Percentiles rank a stretch among this genome's conserved stretches.
phyloP scores from a whole-genome alignment of 306 rosid species.

The Quercus wislizeni region DNA sequence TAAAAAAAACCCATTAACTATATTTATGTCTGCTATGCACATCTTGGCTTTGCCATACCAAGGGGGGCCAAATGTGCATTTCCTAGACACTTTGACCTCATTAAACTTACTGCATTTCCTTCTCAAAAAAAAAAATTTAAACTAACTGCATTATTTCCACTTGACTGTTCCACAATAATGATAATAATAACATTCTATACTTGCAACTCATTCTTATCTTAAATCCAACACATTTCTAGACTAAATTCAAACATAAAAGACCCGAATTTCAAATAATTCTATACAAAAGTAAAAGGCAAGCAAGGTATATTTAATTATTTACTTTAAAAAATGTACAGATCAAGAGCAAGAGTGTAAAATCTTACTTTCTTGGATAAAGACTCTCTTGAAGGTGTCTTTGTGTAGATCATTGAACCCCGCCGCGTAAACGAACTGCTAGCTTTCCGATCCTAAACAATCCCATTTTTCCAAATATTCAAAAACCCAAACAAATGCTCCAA shows the following conservation, averaged over 20 bases:
- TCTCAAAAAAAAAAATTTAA: not conserved
- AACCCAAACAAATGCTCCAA: not conserved
- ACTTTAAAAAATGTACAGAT: not conserved
- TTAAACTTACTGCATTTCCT: not conserved
- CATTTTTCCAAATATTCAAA: slow-evolving; percentile 1
- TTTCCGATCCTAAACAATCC: slow-evolving; percentile 71
- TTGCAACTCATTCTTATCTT: not conserved
- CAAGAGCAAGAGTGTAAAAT: not conserved
- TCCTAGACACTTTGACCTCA: not conserved
- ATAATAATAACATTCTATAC: not conserved
- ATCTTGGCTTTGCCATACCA: not conserved
- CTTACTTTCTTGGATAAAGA: slow-evolving; percentile 63
- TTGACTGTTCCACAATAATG: slow-evolving; percentile 10
- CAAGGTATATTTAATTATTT: not conserved
- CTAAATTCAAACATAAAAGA: not conserved
- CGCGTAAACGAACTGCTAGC: slow-evolving; percentile 80
- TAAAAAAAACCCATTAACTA: not conserved
- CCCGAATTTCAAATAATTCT: not conserved
- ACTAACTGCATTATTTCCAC: not conserved
- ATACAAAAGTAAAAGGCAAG: not conserved
- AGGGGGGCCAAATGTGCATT: not conserved
- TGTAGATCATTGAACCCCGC: slow-evolving; percentile 82
- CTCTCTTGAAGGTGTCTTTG: slow-evolving; percentile 90
- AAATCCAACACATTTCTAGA: not conserved
- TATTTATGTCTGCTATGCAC: not conserved